phyloP scores from a whole-genome alignment of 1,284 basidiomycete species.

The Tilletiaria anomala region DNA sequence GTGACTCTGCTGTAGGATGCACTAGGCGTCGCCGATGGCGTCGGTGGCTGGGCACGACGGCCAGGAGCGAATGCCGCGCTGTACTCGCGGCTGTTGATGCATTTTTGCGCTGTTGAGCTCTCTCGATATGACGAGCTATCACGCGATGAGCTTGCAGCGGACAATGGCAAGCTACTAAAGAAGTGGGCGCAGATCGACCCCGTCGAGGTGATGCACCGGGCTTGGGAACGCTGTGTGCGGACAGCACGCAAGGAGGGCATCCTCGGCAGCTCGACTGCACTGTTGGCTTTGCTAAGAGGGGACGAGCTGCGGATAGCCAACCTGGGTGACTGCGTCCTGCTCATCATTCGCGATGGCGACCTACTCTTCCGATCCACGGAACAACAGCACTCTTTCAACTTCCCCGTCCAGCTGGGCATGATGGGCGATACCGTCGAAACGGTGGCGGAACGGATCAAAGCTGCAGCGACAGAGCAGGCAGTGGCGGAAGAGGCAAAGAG shows the following conservation, averaged over 20 bases:
- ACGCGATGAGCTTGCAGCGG: slow-evolving; percentile 8
- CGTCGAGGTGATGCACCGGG: slow-evolving; percentile 48
- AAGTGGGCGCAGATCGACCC: slow-evolving; percentile 41
- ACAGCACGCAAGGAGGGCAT: slow-evolving; percentile 44
- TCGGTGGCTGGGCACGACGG: slow-evolving; percentile 64
- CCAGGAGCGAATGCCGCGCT: slow-evolving; percentile 52
- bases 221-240: slow-evolving; percentile 46
- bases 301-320: slow-evolving; percentile 77
- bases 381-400: slow-evolving; percentile 94
- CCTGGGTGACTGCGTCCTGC: slow-evolving; percentile 69
- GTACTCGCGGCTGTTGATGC: slow-evolving; percentile 73
- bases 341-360: slow-evolving; percentile 62
- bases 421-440: slow-evolving; percentile 54
- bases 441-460: slow-evolving; percentile 29
- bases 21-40: slow-evolving; percentile 75
- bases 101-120: slow-evolving; percentile 55
- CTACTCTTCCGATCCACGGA: slow-evolving; percentile 77
- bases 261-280: slow-evolving; percentile 47
- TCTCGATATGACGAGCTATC: slow-evolving; percentile 2
- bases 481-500: neutral
- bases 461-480: neutral
- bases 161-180: slow-evolving; percentile 16
- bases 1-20: slow-evolving; percentile 47
- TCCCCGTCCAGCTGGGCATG: slow-evolving; percentile 74
- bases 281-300: slow-evolving; percentile 49